Evolutionary conservation across 352 stramenopile species (phyloP).

Genomic region (Phytophthora palmivora): DNA sequence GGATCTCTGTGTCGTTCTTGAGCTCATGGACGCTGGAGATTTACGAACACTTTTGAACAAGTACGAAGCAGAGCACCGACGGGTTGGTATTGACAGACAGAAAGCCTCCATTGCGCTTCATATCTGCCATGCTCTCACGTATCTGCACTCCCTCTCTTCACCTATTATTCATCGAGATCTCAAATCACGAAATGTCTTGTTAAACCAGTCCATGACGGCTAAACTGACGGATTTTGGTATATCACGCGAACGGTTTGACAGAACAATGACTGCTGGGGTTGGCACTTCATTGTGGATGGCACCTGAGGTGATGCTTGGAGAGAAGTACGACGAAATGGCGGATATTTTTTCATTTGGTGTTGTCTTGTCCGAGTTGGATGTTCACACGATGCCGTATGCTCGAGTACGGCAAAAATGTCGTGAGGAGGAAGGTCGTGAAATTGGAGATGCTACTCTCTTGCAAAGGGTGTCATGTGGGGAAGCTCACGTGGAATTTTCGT

Average conservation of each 20-base stretch:
- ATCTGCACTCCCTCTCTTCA: slow-evolving; percentile 24
- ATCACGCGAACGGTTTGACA: slow-evolving; percentile 52
- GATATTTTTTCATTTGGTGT: slow-evolving; percentile 28
- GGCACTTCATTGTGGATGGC: slow-evolving; percentile 27
- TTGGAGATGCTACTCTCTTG: slow-evolving; percentile 14
- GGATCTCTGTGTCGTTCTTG: slow-evolving; percentile 47
- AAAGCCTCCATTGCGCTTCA: slow-evolving; percentile 41
- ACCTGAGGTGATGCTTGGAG: slow-evolving; percentile 23
- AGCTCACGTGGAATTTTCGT: slow-evolving; percentile 10
- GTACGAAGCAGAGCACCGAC: slow-evolving; percentile 10
- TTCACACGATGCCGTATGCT: slow-evolving; percentile 14
- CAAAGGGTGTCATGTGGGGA: slow-evolving; percentile 8
- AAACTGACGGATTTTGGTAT: slow-evolving; percentile 79
- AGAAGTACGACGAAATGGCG: slow-evolving; percentile 13
- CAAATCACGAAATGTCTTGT: slow-evolving; percentile 38
- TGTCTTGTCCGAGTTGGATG: slow-evolving; percentile 21
- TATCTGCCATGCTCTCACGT: slow-evolving; percentile 41
- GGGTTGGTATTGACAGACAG: slow-evolving; percentile 34
- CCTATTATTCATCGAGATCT: slow-evolving; percentile 54
- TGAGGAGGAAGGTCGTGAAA: slow-evolving; percentile 4
- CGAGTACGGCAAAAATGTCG: slow-evolving; percentile 2
- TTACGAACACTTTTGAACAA: slow-evolving; percentile 36
- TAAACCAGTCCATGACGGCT: slow-evolving; percentile 46
- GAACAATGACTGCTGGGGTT: slow-evolving; percentile 28
- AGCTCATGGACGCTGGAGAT: slow-evolving; percentile 50